Evolutionary conservation across 331 rosid species (phyloP).

Genomic region (Quercus phellos): DNA sequence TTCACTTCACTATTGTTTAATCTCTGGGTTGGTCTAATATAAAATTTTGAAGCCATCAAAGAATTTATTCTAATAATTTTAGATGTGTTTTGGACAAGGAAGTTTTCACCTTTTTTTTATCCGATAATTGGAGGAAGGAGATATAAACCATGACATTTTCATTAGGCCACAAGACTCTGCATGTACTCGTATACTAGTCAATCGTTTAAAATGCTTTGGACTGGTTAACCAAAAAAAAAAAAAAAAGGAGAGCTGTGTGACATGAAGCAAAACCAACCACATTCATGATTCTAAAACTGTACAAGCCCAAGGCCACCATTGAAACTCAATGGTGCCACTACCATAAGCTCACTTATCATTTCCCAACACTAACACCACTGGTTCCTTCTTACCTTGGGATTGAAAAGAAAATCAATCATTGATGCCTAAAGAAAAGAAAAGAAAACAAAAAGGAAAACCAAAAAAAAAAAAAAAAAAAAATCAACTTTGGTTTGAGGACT

Average conservation of each 20-base stretch:
- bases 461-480: not conserved
- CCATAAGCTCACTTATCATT: constrained; percentile 28
- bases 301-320: constrained; percentile 31
- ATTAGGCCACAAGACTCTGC: too few relatives aligned
- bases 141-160: too few relatives aligned
- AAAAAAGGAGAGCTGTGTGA: not conserved
- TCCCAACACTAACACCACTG: constrained; percentile 21
- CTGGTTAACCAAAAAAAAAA: not conserved
- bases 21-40: too few relatives aligned
- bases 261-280: constrained; percentile 24
- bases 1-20: too few relatives aligned
- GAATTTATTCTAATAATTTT: too few relatives aligned
- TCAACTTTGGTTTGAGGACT: constrained; percentile 59
- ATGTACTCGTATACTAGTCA: too few relatives aligned
- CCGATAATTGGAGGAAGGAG: too few relatives aligned
- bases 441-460: not conserved
- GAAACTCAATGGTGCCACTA: not conserved
- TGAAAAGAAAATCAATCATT: constrained; percentile 35
- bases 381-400: constrained; percentile 19
- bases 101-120: too few relatives aligned
- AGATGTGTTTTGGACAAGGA: too few relatives aligned
- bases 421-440: constrained; percentile 27
- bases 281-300: constrained; percentile 50
- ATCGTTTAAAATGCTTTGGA: too few relatives aligned
- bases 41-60: too few relatives aligned